Evolutionary conservation across 768 basidiomycete species (phyloP).

Genomic region (Leccinum uliginosum): DNA sequence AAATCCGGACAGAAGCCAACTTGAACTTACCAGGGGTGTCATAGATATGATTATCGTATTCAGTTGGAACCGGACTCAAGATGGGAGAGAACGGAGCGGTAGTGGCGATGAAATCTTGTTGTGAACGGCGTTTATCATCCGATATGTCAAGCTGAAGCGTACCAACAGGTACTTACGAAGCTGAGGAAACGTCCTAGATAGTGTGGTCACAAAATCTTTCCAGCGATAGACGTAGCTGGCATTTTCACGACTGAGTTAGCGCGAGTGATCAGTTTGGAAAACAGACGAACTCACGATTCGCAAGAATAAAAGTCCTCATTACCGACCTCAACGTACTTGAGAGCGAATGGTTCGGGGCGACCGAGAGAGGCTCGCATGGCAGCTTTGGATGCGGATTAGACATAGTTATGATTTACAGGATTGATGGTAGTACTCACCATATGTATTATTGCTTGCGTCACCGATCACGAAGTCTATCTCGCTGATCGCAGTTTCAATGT

Average conservation of each 20-base stretch:
- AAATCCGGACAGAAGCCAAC: not conserved
- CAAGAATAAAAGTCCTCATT: not conserved
- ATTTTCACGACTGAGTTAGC: not conserved
- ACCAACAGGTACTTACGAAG: not conserved
- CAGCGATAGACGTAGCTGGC: not conserved
- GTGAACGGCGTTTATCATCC: not conserved
- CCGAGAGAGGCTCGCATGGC: not conserved
- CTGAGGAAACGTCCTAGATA: not conserved
- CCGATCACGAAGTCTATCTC: not conserved
- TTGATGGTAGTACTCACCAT: not conserved
- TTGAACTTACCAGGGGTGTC: not conserved
- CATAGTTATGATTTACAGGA: not conserved
- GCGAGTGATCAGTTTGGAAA: not conserved
- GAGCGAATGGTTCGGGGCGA: not conserved
- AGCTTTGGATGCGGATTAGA: not conserved
- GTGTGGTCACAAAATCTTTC: not conserved
- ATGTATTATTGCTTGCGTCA: not conserved
- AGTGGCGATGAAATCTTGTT: not conserved
- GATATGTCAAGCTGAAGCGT: not conserved
- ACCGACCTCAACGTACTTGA: not conserved
- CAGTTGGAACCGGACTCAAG: not conserved
- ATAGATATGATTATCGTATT: not conserved
- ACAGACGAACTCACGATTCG: not conserved
- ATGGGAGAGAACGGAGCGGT: not conserved
- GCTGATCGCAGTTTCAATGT: not conserved